These are phyloP conservation scores for Ascosphaera aggregata DNA, from an alignment of 2,329 filamentous ascomycete species.

Conservation along the genomic window DNA sequence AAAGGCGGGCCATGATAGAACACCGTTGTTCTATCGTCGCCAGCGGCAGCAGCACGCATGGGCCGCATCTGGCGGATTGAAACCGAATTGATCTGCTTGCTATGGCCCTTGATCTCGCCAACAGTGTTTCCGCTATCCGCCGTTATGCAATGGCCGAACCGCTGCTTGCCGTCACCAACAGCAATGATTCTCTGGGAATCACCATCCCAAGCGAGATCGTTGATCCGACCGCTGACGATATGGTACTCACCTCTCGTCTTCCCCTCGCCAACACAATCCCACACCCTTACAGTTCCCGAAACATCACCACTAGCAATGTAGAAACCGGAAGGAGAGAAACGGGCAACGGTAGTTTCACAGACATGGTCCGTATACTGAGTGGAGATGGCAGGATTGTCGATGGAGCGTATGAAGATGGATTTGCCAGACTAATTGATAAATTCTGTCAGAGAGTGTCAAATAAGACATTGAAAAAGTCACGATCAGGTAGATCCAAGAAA, in stretches of 20 bases:
- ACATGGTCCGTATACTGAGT: slow-evolving; percentile 90
- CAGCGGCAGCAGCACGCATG: slow-evolving; percentile 74
- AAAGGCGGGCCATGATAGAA: slow-evolving; percentile 91
- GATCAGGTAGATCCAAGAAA: neutral
- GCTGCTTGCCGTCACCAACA: slow-evolving; percentile 82
- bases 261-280: slow-evolving; percentile 70
- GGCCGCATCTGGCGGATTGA: slow-evolving; percentile 75
- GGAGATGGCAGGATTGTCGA: slow-evolving; percentile 64
- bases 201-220: slow-evolving; percentile 93
- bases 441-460: too few species aligned
- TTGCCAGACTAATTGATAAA: slow-evolving; percentile 51
- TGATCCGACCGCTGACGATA: slow-evolving; percentile 85
- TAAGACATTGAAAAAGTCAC: neutral
- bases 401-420: slow-evolving; percentile 85
- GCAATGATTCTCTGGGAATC: slow-evolving; percentile 93
- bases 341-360: slow-evolving; percentile 67
- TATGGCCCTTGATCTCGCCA: slow-evolving; percentile 82
- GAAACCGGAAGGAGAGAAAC: slow-evolving; percentile 84
- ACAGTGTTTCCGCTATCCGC: slow-evolving; percentile 91
- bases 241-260: slow-evolving; percentile 84
- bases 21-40: slow-evolving; percentile 71
- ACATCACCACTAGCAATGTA: slow-evolving; percentile 85
- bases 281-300: slow-evolving; percentile 65
- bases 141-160: slow-evolving; percentile 83
- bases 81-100: slow-evolving; percentile 72